Evolutionary conservation across 257 asterid species (phyloP).

Genomic region (Primulina eburnea): DNA sequence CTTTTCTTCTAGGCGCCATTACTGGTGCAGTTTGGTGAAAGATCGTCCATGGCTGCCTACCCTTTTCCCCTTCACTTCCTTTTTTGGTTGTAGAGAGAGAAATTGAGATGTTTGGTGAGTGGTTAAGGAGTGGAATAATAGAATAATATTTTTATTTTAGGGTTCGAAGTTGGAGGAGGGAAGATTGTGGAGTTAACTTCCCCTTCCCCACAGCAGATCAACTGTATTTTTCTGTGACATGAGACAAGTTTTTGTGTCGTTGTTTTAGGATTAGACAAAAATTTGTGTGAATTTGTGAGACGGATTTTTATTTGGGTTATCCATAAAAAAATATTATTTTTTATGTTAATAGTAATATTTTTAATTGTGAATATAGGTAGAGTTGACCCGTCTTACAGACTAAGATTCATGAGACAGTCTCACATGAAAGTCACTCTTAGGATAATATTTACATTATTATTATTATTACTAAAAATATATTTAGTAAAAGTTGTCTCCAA

Average conservation of each 20-base stretch:
- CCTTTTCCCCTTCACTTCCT: conserved; percentile 23
- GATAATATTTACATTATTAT: background rate
- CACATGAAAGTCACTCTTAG: too few relatives aligned
- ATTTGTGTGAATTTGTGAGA: too few relatives aligned
- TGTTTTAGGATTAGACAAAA: conserved; percentile 24
- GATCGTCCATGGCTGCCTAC: conserved; percentile 26
- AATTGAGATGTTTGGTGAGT: conserved; percentile 35
- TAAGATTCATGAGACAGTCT: too few relatives aligned
- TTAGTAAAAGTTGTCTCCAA: too few relatives aligned
- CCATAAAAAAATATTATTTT: too few relatives aligned
- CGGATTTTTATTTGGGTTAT: too few relatives aligned
- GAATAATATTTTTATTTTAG: conserved; percentile 29
- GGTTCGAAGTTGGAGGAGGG: conserved; percentile 37
- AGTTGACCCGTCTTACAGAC: too few relatives aligned
- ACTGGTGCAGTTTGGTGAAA: conserved; percentile 41
- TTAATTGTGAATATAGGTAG: too few relatives aligned
- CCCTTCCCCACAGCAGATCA: conserved; percentile 34
- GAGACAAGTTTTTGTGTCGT: conserved; percentile 32
- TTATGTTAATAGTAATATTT: too few relatives aligned
- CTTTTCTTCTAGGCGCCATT: conserved; percentile 39
- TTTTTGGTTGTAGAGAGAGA: conserved; percentile 18
- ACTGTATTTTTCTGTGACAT: conserved; percentile 36
- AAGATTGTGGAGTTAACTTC: conserved; percentile 47
- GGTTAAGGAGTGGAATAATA: conserved; percentile 39
- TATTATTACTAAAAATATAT: too few relatives aligned